Conservation (phyloP, 768 basidiomycete species). For the Kondoa subrosea region DNA sequence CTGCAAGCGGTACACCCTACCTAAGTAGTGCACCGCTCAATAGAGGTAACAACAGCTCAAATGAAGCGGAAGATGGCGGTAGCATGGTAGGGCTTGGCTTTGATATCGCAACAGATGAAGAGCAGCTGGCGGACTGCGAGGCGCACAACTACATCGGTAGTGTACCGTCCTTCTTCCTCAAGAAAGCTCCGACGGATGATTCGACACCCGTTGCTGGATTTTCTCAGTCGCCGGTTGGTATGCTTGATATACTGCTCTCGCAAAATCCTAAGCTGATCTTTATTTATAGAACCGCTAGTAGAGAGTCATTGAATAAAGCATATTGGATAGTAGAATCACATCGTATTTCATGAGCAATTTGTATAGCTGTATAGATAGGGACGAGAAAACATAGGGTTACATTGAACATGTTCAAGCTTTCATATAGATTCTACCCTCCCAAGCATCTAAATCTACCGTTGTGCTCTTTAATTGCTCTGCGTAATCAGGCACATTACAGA, state of each 20-base stretch:
- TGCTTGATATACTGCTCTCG: too few relatives aligned
- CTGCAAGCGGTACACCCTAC: neutral
- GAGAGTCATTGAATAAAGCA: too few relatives aligned
- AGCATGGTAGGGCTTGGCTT: neutral
- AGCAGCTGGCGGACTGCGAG: neutral
- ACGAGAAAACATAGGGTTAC: too few relatives aligned
- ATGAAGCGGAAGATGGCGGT: neutral
- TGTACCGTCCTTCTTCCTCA: neutral
- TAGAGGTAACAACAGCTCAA: neutral
- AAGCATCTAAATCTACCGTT: neutral
- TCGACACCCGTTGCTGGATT: neutral
- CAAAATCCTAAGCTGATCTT: too few relatives aligned
- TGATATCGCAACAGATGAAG: neutral
- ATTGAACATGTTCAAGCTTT: too few relatives aligned
- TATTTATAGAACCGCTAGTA: too few relatives aligned
- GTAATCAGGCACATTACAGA: neutral
- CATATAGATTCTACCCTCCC: conserved; percentile 1
- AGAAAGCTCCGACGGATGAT: neutral
- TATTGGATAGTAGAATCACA: too few relatives aligned
- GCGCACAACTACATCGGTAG: neutral
- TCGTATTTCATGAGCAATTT: too few relatives aligned
- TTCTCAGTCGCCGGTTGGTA: neutral
- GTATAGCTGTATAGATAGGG: too few relatives aligned
- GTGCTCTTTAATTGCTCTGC: neutral
- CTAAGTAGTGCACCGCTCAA: neutral